Percentiles rank a stretch among this genome's conserved stretches.
Conservation (phyloP, 331 rosid species). For the Acacia pycnantha region DNA sequence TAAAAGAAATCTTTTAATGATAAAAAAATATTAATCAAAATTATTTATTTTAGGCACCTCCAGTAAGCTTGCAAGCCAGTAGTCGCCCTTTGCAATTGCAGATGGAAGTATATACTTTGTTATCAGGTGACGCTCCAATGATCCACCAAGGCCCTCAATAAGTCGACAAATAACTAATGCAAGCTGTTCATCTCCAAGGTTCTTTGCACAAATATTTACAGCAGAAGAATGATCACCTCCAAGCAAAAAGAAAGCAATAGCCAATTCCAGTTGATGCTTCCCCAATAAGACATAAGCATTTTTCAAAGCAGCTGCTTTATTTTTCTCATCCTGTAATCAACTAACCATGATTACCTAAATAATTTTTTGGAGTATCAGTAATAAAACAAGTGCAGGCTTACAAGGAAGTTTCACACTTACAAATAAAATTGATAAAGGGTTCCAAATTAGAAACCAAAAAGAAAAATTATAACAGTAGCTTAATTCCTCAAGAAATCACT, state of each 20-base stretch:
- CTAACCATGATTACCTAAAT: slow-evolving; percentile 18
- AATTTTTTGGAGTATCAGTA: slow-evolving; percentile 3
- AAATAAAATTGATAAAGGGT: not conserved
- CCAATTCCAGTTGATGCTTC: slow-evolving; percentile 88
- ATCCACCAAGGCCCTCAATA: slow-evolving; percentile 78
- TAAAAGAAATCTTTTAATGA: slow-evolving; percentile 17
- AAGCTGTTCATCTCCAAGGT: slow-evolving; percentile 94
- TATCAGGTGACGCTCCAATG: slow-evolving; percentile 70
- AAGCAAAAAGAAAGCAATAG: slow-evolving; percentile 90
- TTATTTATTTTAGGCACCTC: slow-evolving; percentile 55
- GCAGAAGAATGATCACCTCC: slow-evolving; percentile 97
- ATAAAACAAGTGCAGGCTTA: slow-evolving; percentile 20
- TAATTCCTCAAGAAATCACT: not conserved
- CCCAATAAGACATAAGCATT: slow-evolving; percentile 96
- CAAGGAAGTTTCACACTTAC: not conserved
- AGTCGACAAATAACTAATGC: slow-evolving; percentile 88
- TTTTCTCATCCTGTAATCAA: slow-evolving; percentile 81
- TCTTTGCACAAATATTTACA: slow-evolving; percentile 79
- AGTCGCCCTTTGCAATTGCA: slow-evolving; percentile 73
- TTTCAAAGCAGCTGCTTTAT: slow-evolving; percentile 96
- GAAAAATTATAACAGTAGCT: not conserved
- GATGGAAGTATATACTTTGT: slow-evolving; percentile 74
- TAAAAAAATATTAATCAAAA: slow-evolving; percentile 7
- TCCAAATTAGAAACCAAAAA: slow-evolving; percentile 1
- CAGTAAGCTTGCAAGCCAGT: slow-evolving; percentile 90